A percentile compares a stretch with the other conserved stretches of the same genome.
phyloP scores from a whole-genome alignment of 1,284 basidiomycete species.

The Peniophora sp. region DNA sequence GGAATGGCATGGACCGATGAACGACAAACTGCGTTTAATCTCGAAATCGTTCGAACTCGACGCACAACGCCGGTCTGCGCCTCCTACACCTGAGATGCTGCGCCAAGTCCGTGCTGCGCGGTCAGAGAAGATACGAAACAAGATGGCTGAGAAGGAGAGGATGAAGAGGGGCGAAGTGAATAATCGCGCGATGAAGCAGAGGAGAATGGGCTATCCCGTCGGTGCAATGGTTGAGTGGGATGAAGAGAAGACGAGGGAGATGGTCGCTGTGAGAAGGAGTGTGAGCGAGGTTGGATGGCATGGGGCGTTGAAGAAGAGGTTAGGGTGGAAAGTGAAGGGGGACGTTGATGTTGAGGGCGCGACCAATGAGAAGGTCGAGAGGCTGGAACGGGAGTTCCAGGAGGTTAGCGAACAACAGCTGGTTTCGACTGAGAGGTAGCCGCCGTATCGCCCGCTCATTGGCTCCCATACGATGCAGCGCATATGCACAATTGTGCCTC shows the following conservation, averaged over 20 bases:
- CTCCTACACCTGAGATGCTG: slow-evolving; percentile 42
- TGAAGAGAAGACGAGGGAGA: slow-evolving; percentile 26
- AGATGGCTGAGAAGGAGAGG: slow-evolving; percentile 48
- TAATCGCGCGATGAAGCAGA: slow-evolving; percentile 34
- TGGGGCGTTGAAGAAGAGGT: slow-evolving; percentile 38
- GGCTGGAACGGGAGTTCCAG: slow-evolving; percentile 18
- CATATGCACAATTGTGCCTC: too few relatives aligned
- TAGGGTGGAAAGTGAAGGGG: slow-evolving; percentile 41
- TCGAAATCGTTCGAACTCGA: slow-evolving; percentile 29
- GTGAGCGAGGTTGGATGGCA: slow-evolving; percentile 60
- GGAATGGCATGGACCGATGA: slow-evolving; percentile 8
- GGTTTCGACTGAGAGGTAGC: too few relatives aligned
- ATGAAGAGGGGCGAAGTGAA: slow-evolving; percentile 56
- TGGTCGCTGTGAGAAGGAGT: slow-evolving; percentile 23
- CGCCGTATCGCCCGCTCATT: too few relatives aligned
- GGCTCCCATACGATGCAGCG: too few relatives aligned
- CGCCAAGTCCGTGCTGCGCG: slow-evolving; percentile 44
- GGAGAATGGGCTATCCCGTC: slow-evolving; percentile 50
- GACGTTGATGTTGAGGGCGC: slow-evolving; percentile 38
- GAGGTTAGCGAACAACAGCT: slow-evolving; percentile 20
- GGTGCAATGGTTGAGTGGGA: slow-evolving; percentile 48
- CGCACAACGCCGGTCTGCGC: slow-evolving; percentile 27
- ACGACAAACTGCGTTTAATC: slow-evolving; percentile 21
- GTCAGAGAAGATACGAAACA: slow-evolving; percentile 49
- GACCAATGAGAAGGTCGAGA: slow-evolving; percentile 27